Evolutionary conservation across 2,329 filamentous ascomycete genomes (phyloP), one percentile per base, ranked within the genome.

Genomic region (Phyllosticta capitalensis): DNA sequence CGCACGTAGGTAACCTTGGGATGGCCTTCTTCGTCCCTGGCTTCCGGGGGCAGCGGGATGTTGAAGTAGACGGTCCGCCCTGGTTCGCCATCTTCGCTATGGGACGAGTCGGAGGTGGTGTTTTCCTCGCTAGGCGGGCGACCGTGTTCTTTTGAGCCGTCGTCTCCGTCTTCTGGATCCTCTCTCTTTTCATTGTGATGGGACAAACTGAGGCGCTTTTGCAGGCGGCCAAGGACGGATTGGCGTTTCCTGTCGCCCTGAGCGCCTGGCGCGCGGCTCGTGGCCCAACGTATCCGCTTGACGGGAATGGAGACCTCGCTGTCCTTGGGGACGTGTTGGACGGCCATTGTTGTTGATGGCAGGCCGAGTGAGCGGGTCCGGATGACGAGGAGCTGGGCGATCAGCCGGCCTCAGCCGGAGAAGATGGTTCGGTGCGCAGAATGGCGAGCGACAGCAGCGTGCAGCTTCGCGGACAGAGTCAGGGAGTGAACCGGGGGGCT

Each of bases 251-350:
- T 81, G 66, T 81, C 79, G 64, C 88, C 90, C 71, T 86, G 89
- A 69, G 85, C 83, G 67, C 89, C 84, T 14, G 86, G 85, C 73
- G 89, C 83, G 72, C 90, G 89, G 69, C 92, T 89, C n/a, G 94
- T 97, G 19, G 94, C 92, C 94, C 94, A 97, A 84, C 94, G 83
- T 73, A 94, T 86, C 70, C 92, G 83, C 71, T 92, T 90, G 21
- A 86, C 87, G 9, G 83, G 80, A 63, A 81, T 82, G 51, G 82
- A 81, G 61, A 81, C 75, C 66, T 83, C 78, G 65, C 75, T 80
- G 65, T 75, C 71, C 61, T 75, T 74, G 55, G 65, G 65, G 55
- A 65, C 61, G 45, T 64, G 66, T 61, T 66, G 64, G 26, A 63
- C 49, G 50, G 65, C 65, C 66, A 75, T 73, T 56, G 64, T 65